Evolutionary conservation across 495 filamentous ascomycete species (phyloP).

Genomic region (Penicillium soppii): DNA sequence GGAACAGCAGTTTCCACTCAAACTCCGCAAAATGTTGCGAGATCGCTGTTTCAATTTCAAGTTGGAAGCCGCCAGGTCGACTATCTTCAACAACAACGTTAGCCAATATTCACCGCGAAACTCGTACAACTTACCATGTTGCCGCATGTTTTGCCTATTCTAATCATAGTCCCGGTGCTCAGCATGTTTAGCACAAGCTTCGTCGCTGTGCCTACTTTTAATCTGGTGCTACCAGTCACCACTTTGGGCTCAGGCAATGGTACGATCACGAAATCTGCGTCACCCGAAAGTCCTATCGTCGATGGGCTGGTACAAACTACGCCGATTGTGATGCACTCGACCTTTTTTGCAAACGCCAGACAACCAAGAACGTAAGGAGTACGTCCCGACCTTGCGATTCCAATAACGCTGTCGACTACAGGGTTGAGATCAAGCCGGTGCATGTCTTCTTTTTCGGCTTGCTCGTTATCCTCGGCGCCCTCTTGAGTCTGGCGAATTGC

Average conservation of each 20-base stretch:
- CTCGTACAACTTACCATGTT: conserved; percentile 29
- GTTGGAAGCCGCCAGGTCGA: conserved; percentile 40
- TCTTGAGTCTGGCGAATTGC: conserved; percentile 41
- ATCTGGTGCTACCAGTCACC: conserved; percentile 39
- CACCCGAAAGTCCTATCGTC: conserved; percentile 23
- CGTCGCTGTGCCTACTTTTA: conserved; percentile 40
- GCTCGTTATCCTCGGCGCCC: conserved; percentile 36
- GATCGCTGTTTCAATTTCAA: conserved; percentile 37
- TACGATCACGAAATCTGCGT: conserved; percentile 31
- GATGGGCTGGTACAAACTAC: conserved; percentile 35
- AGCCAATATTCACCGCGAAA: neutral
- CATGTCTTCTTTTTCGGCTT: conserved; percentile 26
- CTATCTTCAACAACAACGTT: conserved; percentile 26
- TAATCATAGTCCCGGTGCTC: conserved; percentile 41
- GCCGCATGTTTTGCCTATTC: conserved; percentile 40
- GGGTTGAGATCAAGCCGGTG: conserved; percentile 24
- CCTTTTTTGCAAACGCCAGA: conserved; percentile 29
- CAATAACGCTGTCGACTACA: conserved; percentile 34
- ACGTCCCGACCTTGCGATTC: conserved; percentile 42
- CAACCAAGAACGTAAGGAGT: conserved; percentile 41
- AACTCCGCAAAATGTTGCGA: conserved; percentile 31
- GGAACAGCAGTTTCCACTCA: conserved; percentile 20
- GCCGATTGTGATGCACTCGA: conserved; percentile 35
- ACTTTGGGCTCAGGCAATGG: conserved; percentile 37
- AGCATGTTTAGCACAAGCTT: conserved; percentile 43